Base-by-base conservation (phyloP, 1,139 yeast species). In the Candida buenavistaensis region DNA sequence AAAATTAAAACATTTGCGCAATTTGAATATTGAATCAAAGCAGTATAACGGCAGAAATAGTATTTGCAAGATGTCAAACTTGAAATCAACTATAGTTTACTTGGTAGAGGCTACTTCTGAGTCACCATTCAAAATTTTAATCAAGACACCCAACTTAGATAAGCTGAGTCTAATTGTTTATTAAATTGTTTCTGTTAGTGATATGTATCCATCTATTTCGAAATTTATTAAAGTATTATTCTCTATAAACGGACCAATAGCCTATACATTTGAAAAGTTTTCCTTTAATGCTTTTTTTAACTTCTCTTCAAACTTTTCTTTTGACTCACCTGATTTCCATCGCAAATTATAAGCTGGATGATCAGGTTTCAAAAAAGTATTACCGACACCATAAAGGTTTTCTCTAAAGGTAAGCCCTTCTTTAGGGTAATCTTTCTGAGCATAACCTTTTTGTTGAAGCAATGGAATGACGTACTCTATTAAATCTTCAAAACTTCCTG, bases 261-360 rank as follows among this genome's bases (percentile, higher is more conserved):
- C 12, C 26, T 29, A 28, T 28, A 28, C 33, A 19, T 22, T 22
- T 3, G 24, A 23, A 30, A 44, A 45, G 7, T 40, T 31, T 21
- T 45, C 40, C 23, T 36, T 31, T 41, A 28, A 39, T 25, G 39
- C 55, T 54, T 23, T 50, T 43, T 32, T 41, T 43, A 28, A 54
- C 38, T 42, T 45, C 9, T 30, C 26, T 32, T 65, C 72, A 40
- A 62, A 63, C 19, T 61, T 64, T 37, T 59, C 62, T 38, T 51
- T 57, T 1, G 63, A 37, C 38, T 57, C 65, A 12, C 57, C 63
- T 9, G 61, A 55, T 28, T 47, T 51, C 73, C 73, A 67, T 51
- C 68, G 59, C 26, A 66, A 48, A 3, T 48, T 49, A 42, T 63
- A 45, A 8, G 72, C 72, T 7, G 68, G 68, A 40, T 67, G 72